Conservation (phyloP, 352 stramenopile genomes). For the Elongisporangium senticosum region DNA sequence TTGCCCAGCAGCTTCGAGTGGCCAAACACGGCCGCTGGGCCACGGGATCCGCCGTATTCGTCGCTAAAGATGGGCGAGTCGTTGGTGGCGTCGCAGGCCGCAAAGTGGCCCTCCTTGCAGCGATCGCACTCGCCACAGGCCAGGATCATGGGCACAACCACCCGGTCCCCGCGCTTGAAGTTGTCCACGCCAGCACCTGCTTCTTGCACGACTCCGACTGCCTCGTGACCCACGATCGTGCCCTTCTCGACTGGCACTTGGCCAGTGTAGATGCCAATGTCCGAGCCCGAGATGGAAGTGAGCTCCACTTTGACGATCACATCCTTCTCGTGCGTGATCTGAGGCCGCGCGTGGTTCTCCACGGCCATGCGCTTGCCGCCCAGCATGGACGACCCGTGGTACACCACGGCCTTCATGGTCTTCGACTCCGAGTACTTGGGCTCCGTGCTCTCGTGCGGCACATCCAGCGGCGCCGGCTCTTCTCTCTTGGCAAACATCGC, state of each 20-base stretch:
- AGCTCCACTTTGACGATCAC: slow-evolving; percentile 23
- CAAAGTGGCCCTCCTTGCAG: slow-evolving; percentile 29
- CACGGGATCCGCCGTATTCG: slow-evolving; percentile 26
- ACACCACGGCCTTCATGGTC: slow-evolving; percentile 35
- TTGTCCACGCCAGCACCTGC: slow-evolving; percentile 24
- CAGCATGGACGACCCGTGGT: slow-evolving; percentile 12
- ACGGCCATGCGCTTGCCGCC: slow-evolving; percentile 20
- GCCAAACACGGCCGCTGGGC: slow-evolving; percentile 30
- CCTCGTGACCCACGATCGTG: slow-evolving; percentile 40
- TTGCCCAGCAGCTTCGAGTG: slow-evolving; percentile 25
- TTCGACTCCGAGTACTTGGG: slow-evolving; percentile 17
- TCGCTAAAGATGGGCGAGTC: slow-evolving; percentile 30
- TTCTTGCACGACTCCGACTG: slow-evolving; percentile 25
- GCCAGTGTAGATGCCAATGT: slow-evolving; percentile 31
- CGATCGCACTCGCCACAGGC: slow-evolving; percentile 33
- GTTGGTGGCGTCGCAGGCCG: slow-evolving; percentile 35
- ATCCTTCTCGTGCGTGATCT: slow-evolving; percentile 25
- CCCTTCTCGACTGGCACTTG: slow-evolving; percentile 27
- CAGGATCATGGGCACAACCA: slow-evolving; percentile 35
- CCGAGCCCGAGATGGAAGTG: slow-evolving; percentile 31
- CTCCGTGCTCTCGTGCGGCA: slow-evolving; percentile 10
- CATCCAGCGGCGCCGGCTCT: neutral
- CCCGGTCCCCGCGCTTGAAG: slow-evolving; percentile 28
- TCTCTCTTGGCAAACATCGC: neutral
- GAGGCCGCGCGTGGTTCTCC: slow-evolving; percentile 18